These are phyloP conservation scores for Eucalyptus victrix DNA, from an alignment of 345 rosid genomes.

Conservation along the genomic window DNA sequence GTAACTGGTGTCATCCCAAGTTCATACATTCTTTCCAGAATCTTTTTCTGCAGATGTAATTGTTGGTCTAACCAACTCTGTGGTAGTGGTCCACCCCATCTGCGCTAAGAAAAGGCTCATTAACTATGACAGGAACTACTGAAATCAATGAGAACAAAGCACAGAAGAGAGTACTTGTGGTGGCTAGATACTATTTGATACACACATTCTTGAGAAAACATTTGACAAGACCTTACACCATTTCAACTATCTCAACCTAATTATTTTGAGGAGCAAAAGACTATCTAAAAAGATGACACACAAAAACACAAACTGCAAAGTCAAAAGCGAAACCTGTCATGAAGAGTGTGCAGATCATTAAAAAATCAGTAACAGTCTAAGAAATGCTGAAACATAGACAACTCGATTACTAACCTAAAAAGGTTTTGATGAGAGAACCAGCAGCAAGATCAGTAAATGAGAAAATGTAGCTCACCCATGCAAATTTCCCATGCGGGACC, in stretches of 20 bases:
- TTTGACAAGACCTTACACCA: neutral
- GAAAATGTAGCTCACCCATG: constrained; percentile 32
- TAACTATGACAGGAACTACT: neutral
- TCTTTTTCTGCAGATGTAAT: constrained; percentile 44
- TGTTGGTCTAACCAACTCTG: constrained; percentile 64
- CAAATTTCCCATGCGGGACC: constrained; percentile 73
- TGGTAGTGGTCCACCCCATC: constrained; percentile 76
- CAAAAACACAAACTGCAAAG: neutral
- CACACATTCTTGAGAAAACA: neutral
- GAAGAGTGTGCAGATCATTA: neutral
- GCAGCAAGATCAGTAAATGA: neutral
- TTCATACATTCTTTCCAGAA: constrained; percentile 50
- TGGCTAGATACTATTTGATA: neutral
- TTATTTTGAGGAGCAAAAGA: neutral
- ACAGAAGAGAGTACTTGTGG: neutral
- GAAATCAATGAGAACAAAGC: neutral
- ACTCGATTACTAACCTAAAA: neutral
- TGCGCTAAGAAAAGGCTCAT: neutral
- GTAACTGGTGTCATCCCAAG: constrained; percentile 77
- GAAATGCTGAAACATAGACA: neutral
- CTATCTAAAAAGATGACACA: neutral
- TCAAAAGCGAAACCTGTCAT: neutral
- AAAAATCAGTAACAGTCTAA: neutral
- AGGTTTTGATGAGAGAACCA: neutral
- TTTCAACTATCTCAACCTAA: neutral